Conservation (phyloP, 140 eudicot species). For the Anethum foeniculum region DNA sequence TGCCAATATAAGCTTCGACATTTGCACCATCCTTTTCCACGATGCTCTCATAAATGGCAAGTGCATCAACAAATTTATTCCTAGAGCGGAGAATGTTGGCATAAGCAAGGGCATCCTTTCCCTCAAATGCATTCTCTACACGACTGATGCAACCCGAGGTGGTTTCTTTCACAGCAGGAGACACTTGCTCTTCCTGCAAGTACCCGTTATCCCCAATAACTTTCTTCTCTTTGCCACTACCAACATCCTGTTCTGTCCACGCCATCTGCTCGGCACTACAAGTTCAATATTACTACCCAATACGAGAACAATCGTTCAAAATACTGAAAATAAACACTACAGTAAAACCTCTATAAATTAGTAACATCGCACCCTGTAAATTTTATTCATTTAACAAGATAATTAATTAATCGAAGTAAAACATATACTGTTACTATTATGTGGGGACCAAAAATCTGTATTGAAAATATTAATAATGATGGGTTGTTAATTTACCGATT, state of each 20-base stretch:
- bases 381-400: too few relatives aligned
- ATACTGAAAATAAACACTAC: neutral
- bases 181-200: conserved; percentile 36
- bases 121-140: conserved; percentile 39
- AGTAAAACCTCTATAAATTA: too few relatives aligned
- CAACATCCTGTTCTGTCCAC: conserved; percentile 63
- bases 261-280: conserved; percentile 38
- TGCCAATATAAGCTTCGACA: conserved; percentile 83
- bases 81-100: conserved; percentile 95
- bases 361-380: too few relatives aligned
- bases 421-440: too few relatives aligned
- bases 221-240: conserved; percentile 40
- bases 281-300: conserved; percentile 11
- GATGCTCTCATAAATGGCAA: conserved; percentile 58
- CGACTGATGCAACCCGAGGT: conserved; percentile 23
- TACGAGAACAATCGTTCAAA: neutral
- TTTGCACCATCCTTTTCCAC: conserved; percentile 59
- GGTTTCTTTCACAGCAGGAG: conserved; percentile 34
- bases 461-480: too few relatives aligned
- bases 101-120: conserved; percentile 70
- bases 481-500: too few relatives aligned
- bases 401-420: too few relatives aligned
- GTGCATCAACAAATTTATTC: conserved; percentile 83
- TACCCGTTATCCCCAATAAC: conserved; percentile 38
- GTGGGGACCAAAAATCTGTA: too few relatives aligned